Conservation (phyloP, 306 rosid species). For the Gastrolobium bilobum region DNA sequence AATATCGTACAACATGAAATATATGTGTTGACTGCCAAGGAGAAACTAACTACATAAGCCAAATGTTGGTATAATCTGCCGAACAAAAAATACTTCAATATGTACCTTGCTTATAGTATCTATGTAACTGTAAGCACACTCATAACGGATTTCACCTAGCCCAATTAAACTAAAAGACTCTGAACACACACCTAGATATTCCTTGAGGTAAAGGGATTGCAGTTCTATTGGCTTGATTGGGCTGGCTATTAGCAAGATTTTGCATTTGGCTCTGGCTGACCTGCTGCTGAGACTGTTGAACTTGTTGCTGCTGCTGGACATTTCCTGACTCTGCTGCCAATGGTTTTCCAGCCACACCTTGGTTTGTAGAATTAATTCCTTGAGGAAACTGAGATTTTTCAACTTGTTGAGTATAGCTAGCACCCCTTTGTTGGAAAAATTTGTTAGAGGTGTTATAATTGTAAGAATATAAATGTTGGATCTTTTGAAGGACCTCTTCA, state of each 20-base stretch:
- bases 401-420: conserved; percentile 70
- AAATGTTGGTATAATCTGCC: conserved; percentile 40
- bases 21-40: conserved; percentile 41
- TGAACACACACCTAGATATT: conserved; percentile 98
- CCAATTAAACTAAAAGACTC: conserved; percentile 78
- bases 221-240: conserved; percentile 76
- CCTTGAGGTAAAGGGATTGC: conserved; percentile 93
- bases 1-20: conserved; percentile 50
- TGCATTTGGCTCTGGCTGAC: conserved; percentile 70
- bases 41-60: conserved; percentile 54
- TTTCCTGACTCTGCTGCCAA: conserved; percentile 79
- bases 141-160: conserved; percentile 55
- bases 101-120: conserved; percentile 51
- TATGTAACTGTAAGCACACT: conserved; percentile 48
- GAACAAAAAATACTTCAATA: conserved; percentile 46
- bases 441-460: conserved; percentile 73
- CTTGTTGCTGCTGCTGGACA: conserved; percentile 84
- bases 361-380: conserved; percentile 64
- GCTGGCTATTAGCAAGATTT: conserved; percentile 72
- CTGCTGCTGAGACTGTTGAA: conserved; percentile 80
- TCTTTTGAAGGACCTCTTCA: conserved; percentile 98
- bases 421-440: conserved; percentile 78
- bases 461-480: conserved; percentile 89
- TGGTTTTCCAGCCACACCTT: conserved; percentile 74
- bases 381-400: conserved; percentile 82